Percentiles rank a stretch among this genome's conserved stretches.
These are phyloP conservation scores for Glaciozyma martinii DNA, from an alignment of 768 basidiomycete species.

Conservation along the genomic window DNA sequence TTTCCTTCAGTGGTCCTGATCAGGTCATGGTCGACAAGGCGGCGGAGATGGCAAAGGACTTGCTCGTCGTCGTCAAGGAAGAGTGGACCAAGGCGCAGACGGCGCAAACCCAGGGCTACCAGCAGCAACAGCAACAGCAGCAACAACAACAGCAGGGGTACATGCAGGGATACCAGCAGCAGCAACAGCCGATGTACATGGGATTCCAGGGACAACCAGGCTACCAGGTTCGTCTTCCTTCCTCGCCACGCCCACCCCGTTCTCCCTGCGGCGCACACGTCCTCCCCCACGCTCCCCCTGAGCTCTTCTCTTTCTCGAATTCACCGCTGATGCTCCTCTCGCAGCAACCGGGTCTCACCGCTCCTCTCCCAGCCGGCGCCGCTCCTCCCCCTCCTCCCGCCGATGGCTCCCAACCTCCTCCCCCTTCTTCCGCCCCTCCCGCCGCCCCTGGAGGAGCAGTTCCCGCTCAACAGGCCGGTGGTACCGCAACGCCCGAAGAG, in stretches of 20 bases:
- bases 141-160: neutral
- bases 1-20: slow-evolving; percentile 60
- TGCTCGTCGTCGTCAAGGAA: slow-evolving; percentile 73
- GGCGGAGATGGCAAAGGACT: slow-evolving; percentile 76
- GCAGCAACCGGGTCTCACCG: slow-evolving; percentile 19
- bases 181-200: slow-evolving; percentile 3
- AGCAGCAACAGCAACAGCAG: slow-evolving; percentile 13
- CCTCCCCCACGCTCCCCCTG: too few relatives aligned
- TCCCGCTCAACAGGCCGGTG: slow-evolving; percentile 2
- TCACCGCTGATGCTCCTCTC: neutral
- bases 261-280: too few relatives aligned
- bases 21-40: slow-evolving; percentile 78
- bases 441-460: neutral
- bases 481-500: slow-evolving; percentile 15
- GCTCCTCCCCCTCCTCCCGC: slow-evolving; percentile 20
- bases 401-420: slow-evolving; percentile 17
- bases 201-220: neutral
- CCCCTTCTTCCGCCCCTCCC: neutral
- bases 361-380: slow-evolving; percentile 28
- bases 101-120: slow-evolving; percentile 16
- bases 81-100: slow-evolving; percentile 75
- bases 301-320: neutral
- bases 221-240: slow-evolving; percentile 15
- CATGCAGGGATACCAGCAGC: slow-evolving; percentile 7
- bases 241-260: neutral